Evolutionary conservation across 208 protist species (phyloP), one percentile per base, ranked within the genome.

Genomic region (Trypanosoma mega): DNA sequence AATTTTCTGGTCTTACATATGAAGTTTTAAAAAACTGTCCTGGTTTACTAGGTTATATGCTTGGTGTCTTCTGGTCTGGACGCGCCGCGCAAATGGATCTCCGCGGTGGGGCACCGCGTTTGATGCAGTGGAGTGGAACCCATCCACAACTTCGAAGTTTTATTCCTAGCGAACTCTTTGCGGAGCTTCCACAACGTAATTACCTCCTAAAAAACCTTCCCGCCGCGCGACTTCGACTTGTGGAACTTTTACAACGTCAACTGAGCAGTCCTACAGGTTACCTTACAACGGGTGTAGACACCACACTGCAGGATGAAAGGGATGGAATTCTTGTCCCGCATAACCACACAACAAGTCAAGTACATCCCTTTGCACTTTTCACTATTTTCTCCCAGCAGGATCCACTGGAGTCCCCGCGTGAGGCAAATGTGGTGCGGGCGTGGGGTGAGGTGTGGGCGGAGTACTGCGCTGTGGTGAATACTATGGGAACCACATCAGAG

Each of bases 371-470:
- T 62, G 80, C 87, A 1, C 62, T 93, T 24, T 89, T 90, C 49
- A 72, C 74, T 31, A 88, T 93, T 58, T 89, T 93, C 52, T 77
- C 82, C 1, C 67, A 87, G 24, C 80, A 87, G 37, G 81, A 88
- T 43, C 76, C 78, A 37, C 57, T 92, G 3, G 85, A 87, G 14
- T 58, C 49, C 0, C 52, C 62, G 46, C 73, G 68, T 29, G 84
- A 91, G 45, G 59, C 63, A 16, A 76, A 73, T 45, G 64, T 87
- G 5, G 82, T 93, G 43, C 80, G 87, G 14, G 82, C 82, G 1
- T 93, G 87, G 87, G 87, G 78, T 7, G 82, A 93, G 61, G 87
- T 93, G 5, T 93, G 87, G 87, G 84, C 87, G 0, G 80, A 90
- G 63, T 93, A 90, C 60, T 75, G 72, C 57, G 69, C 69, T 33